Percentiles rank a stretch among this genome's conserved stretches.
phyloP scores from a whole-genome alignment of 306 rosid species.

The Psophocarpus tetragonolobus region DNA sequence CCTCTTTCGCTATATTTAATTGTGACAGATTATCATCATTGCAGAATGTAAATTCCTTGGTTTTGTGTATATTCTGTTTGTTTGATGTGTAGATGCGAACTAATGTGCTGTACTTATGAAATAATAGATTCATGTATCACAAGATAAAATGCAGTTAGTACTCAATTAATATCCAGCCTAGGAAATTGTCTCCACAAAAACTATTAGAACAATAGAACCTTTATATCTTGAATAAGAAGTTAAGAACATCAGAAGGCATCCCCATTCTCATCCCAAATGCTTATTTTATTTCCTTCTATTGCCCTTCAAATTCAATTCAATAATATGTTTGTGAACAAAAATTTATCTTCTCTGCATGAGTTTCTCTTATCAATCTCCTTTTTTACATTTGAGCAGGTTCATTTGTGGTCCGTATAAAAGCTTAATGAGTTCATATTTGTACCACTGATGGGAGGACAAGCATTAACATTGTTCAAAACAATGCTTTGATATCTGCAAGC shows the following conservation, averaged over 20 bases:
- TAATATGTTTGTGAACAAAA: background rate
- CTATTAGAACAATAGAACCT: background rate
- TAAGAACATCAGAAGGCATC: too few species aligned
- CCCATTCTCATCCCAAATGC: background rate
- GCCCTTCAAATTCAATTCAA: background rate
- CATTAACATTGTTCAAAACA: slow-evolving; percentile 31
- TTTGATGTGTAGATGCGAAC: background rate
- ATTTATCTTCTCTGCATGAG: slow-evolving; percentile 13
- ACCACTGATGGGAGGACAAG: slow-evolving; percentile 21
- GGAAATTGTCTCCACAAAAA: background rate
- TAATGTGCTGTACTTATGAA: background rate
- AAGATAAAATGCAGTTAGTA: background rate
- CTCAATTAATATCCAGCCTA: background rate
- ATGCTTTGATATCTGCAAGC: slow-evolving; percentile 18
- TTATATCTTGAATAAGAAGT: background rate
- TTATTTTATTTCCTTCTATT: background rate
- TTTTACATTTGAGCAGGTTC: slow-evolving; percentile 65
- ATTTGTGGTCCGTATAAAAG: slow-evolving; percentile 90
- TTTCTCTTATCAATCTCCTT: slow-evolving; percentile 10
- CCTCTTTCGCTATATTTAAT: background rate
- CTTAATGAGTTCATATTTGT: slow-evolving; percentile 43
- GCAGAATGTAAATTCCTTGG: background rate
- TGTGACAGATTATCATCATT: slow-evolving; percentile 18
- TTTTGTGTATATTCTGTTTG: slow-evolving; percentile 2
- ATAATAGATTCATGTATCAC: background rate